Evolutionary conservation across 129 eudicot genomes (phyloP), one percentile per base, ranked within the genome.

Genomic region (Ambrosia trifida): DNA sequence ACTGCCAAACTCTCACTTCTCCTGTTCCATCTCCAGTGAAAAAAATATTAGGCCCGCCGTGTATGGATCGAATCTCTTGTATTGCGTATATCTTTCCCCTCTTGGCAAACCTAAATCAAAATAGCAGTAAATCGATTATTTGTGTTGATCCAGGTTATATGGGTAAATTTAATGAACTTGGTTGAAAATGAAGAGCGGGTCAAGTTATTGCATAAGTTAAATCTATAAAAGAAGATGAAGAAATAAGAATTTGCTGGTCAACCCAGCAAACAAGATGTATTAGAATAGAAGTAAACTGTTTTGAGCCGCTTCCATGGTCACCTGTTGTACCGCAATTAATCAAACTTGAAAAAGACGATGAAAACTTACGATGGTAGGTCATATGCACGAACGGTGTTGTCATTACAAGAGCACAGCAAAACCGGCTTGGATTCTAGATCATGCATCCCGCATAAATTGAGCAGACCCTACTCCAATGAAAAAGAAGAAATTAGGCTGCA

Each of bases 21-120:
- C 98, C 96, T 9, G 95, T 85, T 77, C 96, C 98, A 41, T 94
- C 98, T 1, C 98, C 98, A 0, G 96, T 94, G 76, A 94, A 94
- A 76, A 94, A 94, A 31, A 94, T 75, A 70, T 89, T 90, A 1
- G 98, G 98, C 7, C 98, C 98, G 2, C 81, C 73, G 2, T 94
- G 92, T 77, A 94, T 75, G 45, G 83, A 72, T 56, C 96, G 86
- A 16, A 89, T 84, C 76, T 89, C 95, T 76, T 89, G 78, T 70
- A 82, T 94, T 13, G 95, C 76, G 17, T 58, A 85, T 62, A 94
- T 87, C 79, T 89, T 94, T 0, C 95, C 98, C 63, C 96, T 89
- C 82, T 94, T 96, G 0, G 84, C 79, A 79, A 89, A 94, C 41
- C 98, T 94, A 77, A 12, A 35, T 66, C 77, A 56, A 32, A 7